A percentile compares a stretch with the other conserved stretches of the same genome.
phyloP scores from a whole-genome alignment of 176 grass and related monocot genomes.

The Zoysia pacifica region DNA sequence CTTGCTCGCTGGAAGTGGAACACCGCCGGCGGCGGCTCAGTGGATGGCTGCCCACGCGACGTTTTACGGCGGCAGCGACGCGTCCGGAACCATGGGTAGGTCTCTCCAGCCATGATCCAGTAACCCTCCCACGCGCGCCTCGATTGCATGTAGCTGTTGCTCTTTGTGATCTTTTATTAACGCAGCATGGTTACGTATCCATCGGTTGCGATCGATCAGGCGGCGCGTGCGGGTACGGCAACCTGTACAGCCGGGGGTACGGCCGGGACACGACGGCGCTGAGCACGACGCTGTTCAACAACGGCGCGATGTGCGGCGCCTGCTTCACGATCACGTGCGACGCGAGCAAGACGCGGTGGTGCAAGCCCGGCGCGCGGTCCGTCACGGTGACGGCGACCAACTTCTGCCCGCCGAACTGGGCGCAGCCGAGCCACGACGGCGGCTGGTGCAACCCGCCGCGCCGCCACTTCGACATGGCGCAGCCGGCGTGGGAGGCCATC shows the following conservation, averaged over 20 bases:
- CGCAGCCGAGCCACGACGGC: conserved; percentile 41
- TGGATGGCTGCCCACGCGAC: background rate
- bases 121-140: too few species aligned
- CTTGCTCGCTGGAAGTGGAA: background rate
- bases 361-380: conserved; percentile 25
- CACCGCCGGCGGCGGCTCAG: background rate
- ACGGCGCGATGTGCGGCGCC: conserved; percentile 50
- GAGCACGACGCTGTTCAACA: conserved; percentile 55
- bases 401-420: conserved; percentile 69
- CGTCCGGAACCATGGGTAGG: conserved; percentile 36
- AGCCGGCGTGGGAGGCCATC: conserved; percentile 77
- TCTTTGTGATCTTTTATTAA: too few species aligned
- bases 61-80: conserved; percentile 29
- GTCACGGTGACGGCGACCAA: conserved; percentile 55
- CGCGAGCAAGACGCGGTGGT: conserved; percentile 27
- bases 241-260: conserved; percentile 65
- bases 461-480: conserved; percentile 78
- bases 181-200: too few species aligned
- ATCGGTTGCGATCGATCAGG: background rate
- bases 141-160: too few species aligned
- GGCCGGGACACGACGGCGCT: conserved; percentile 36
- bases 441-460: conserved; percentile 83
- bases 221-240: conserved; percentile 57
- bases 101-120: too few species aligned
- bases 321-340: conserved; percentile 53